Base-by-base conservation (phyloP, 352 stramenopile species). In the Phytophthora brassicae region DNA sequence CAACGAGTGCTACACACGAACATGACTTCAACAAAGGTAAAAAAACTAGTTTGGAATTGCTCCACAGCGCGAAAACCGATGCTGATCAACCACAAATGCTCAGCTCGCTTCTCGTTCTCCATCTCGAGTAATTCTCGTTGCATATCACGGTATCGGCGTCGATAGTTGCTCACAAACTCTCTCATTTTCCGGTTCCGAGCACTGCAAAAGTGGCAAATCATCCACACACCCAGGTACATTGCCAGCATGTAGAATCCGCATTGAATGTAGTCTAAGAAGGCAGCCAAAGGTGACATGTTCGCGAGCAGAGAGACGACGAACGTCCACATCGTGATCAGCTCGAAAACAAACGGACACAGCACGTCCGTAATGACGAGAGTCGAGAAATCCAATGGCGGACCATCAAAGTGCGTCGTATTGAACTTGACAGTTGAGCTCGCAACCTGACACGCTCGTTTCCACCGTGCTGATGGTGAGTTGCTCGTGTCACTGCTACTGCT, bases 111-210 rank as follows among this genome's bases (percentile, higher is more conserved):
- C 47, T 95, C 83, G 44, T 83, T 86, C 57, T 93, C 81, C 68
- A 91, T 92, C 6, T 81, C 69, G 33, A 79, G 54, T 45, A 95
- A 63, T 42, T 81, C 68, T 44, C 83, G 81, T 54, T 92, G 81
- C 60, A 94, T 77, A 24, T 89, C 84, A 41, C 86, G 86, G 26
- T 85, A 81, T 13, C 81, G 76, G 20, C 86, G 83, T 28, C 86
- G 77, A 54, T 95, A 95, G 58, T 92, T 94, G 65, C 81, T 91
- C 31, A 95, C 86, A 58, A 93, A 91, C 69, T 93, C 81, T 45
- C 86, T 86, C 86, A 95, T 95, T 45, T 91, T 90, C 35, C 76
- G 78, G 65, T 94, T 94, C 19, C 86, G 79, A 43, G 79, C 68
- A 68, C 86, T 95, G 60, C 83, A 94, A 62, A 91, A 95, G 68